These are phyloP conservation scores for Malassezia brasiliensis DNA, from an alignment of 1,284 basidiomycete species.

Conservation along the genomic window DNA sequence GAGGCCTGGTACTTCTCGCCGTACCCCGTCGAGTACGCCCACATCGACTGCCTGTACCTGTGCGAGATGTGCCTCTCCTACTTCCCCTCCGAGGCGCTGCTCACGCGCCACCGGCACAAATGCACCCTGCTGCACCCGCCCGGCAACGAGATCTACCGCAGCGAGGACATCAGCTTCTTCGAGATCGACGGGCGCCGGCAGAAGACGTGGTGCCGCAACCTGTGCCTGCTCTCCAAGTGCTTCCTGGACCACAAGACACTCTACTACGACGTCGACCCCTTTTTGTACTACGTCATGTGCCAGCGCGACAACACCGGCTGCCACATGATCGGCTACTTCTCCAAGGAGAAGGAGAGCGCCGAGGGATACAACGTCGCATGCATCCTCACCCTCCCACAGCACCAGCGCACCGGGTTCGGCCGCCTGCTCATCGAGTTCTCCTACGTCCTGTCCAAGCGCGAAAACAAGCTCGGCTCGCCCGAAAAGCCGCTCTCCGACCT, in stretches of 20 bases:
- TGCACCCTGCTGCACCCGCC: conserved; percentile 92
- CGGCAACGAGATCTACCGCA: conserved; percentile 96
- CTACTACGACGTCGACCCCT: conserved; percentile 99
- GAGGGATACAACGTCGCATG: conserved; percentile 99
- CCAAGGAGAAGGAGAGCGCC: conserved; percentile 96
- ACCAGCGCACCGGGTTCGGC: conserved; percentile 91
- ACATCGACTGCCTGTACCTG: conserved; percentile 86
- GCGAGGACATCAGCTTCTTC: conserved; percentile 92
- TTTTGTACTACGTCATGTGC: conserved; percentile 96
- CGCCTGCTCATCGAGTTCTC: conserved; percentile 95
- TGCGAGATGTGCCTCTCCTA: conserved; percentile 79
- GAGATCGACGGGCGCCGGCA: conserved; percentile 96
- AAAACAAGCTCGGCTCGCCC: conserved; percentile 86
- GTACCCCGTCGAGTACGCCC: conserved; percentile 93
- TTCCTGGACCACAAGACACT: conserved; percentile 99
- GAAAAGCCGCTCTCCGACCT: conserved; percentile 96
- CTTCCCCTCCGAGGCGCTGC: conserved; percentile 30
- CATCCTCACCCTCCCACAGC: conserved; percentile 92
- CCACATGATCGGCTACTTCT: conserved; percentile 95
- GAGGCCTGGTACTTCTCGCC: conserved; percentile 99
- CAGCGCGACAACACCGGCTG: conserved; percentile 80
- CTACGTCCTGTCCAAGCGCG: conserved; percentile 93
- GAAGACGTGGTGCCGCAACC: conserved; percentile 90
- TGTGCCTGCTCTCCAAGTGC: conserved; percentile 91
- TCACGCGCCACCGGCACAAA: conserved; percentile 67